A percentile compares a stretch with the other conserved stretches of the same genome.
phyloP scores from a whole-genome alignment of 164 flowering plant species.

The Chimonanthus praecox region DNA sequence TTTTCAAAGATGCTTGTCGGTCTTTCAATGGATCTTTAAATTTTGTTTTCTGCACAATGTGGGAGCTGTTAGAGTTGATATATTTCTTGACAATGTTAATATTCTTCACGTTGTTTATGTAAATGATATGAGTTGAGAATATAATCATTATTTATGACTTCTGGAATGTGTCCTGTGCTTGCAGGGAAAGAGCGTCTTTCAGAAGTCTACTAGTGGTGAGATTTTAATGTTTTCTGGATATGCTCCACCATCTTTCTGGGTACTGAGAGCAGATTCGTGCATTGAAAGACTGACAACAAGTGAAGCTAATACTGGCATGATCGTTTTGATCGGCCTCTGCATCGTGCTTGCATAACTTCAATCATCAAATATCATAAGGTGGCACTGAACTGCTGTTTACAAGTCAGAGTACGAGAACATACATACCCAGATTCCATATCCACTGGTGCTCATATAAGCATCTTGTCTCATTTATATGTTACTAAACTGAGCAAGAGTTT shows the following conservation, averaged over 20 bases:
- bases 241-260: not conserved
- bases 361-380: not conserved
- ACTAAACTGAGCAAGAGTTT: too few species aligned
- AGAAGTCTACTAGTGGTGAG: too few species aligned
- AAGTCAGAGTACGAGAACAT: not conserved
- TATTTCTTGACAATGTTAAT: not conserved
- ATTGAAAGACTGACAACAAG: not conserved
- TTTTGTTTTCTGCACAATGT: not conserved
- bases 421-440: not conserved
- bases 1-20: not conserved
- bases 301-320: too few species aligned
- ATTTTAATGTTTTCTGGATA: not conserved
- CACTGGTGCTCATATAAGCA: not conserved
- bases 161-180: not conserved
- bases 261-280: not conserved
- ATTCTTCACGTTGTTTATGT: not conserved
- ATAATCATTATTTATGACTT: not conserved
- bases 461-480: not conserved
- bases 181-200: not conserved
- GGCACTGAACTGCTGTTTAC: not conserved
- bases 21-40: not conserved
- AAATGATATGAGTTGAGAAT: not conserved
- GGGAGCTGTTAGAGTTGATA: not conserved
- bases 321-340: not conserved
- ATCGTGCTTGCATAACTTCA: not conserved